Base-by-base conservation (phyloP, 306 rosid genomes). In the Heteromeles arbutifolia region DNA sequence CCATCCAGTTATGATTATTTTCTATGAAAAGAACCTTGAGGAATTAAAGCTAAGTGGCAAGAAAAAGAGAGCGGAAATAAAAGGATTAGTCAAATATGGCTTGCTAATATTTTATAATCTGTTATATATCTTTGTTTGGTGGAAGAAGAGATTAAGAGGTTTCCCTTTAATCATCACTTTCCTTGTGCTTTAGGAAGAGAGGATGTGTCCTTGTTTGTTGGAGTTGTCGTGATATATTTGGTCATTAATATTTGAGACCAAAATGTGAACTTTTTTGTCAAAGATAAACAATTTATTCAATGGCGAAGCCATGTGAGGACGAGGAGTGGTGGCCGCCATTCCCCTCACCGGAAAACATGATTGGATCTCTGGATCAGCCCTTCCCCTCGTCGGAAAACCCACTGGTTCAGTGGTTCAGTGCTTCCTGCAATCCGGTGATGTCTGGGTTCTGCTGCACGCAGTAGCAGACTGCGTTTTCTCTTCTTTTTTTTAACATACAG, bases 61-160 rank as follows among this genome's bases (percentile, higher is more conserved):
- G 63, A 11, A 22, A 57, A n/a, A 21, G 25, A 9, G 14, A 10
- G 63, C 63, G 6, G 3, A 24, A 15, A 63, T 69, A 65, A 77
- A 52, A 69, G 57, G 52, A 44, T 29, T 29, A 32, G 82, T 82
- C 90, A 84, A 88, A 72, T 81, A 74, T 77, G 75, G 82, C 44
- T 80, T 80, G 79, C 78, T 80, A 45, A 26, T 57, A 63, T 63
- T 74, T 43, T 59, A 77, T 77, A 12, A 50, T 52, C 53, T 37
- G 0, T 2, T 34, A 34, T 34, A 34, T 6, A 34, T 34, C 41
- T 7, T 37, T 37, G 9, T 37, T 37, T 37, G 41, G 41, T 37
- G 41, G 41, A 48, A 48, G 4, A 48, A 48, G 18, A 48, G 54
- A 14, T 48, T 24, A 54, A 41, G 76, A 32, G 37, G 26, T 32